Evolutionary conservation across 768 basidiomycete genomes (phyloP), one percentile per base, ranked within the genome.

Genomic region (Lyophyllum shimeji): DNA sequence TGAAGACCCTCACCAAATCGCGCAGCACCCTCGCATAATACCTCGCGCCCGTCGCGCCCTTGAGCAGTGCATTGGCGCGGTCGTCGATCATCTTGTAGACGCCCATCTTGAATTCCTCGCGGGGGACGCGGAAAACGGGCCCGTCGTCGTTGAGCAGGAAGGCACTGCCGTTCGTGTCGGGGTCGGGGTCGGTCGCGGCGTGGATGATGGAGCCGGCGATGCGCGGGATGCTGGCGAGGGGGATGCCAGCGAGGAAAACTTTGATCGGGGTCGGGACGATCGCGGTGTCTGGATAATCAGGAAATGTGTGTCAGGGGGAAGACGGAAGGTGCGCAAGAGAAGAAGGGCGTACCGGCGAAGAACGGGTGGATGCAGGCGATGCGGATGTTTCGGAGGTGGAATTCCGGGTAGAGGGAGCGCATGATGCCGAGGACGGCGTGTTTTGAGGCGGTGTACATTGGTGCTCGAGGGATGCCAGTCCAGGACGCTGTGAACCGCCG

Each of bases 361-460:
- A 75, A 84, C 0, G 83, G 82, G 55, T 82, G 79, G 25, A 84
- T 74, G 50, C 71, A 72, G 7, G 70, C 75, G 20, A 82, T 67
- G 25, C 81, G 70, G 60, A 83, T 76, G 20, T 74, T 71, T 44
- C 73, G 61, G 5, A 61, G 9, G 11, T 66, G 62, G n/a, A 75
- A 65, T 42, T 67, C 63, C 34, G 69, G 70, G 57, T 75, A 65
- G 8, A 84, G 66, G 11, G 79, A 72, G 17, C 81, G 74, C 79
- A 83, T 79, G 29, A 83, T 53, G 9, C 82, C 83, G 6, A 83
- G 68, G 7, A 84, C 65, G 33, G 74, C 82, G 57, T 83, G 82
- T 62, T 83, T 84, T 12, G 83, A 78, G 15, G 77, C 79, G 7
- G 72, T 68, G 63, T 84, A 84, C 46, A 81, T 63, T 18, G 74